A percentile compares a stretch with the other conserved stretches of the same genome.
phyloP scores from a whole-genome alignment of 2,329 filamentous ascomycete species.

The Xylaria sp. region DNA sequence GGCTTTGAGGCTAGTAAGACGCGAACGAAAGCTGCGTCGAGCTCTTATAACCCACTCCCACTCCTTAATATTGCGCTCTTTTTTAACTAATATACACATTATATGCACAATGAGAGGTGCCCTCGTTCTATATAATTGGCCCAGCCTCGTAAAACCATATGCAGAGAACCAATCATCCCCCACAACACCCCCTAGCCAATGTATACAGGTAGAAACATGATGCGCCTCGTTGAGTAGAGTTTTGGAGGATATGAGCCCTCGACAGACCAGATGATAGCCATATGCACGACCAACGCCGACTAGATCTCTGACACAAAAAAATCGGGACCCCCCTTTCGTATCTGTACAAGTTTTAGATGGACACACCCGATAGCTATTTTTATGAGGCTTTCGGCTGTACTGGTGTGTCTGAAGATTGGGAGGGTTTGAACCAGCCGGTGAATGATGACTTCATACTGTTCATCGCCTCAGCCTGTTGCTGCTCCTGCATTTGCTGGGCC shows the following conservation, averaged over 20 bases:
- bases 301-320: slow-evolving; percentile 14
- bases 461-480: slow-evolving; percentile 87
- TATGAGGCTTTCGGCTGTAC: slow-evolving; percentile 27
- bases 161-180: slow-evolving; percentile 17
- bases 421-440: slow-evolving; percentile 57
- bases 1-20: background rate
- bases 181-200: slow-evolving; percentile 14
- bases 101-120: slow-evolving; percentile 23
- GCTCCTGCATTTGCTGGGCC: slow-evolving; percentile 86
- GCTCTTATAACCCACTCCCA: background rate
- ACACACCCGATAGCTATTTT: slow-evolving; percentile 17
- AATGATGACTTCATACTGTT: slow-evolving; percentile 87
- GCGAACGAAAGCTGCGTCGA: background rate
- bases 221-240: slow-evolving; percentile 27
- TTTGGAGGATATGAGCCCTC: slow-evolving; percentile 6
- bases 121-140: slow-evolving; percentile 14
- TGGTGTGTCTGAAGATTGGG: slow-evolving; percentile 23
- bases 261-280: background rate
- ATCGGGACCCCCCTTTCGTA: background rate
- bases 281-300: slow-evolving; percentile 12
- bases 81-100: slow-evolving; percentile 38
- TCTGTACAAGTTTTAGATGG: slow-evolving; percentile 12
- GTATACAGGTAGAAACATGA: slow-evolving; percentile 10
- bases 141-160: slow-evolving; percentile 23
- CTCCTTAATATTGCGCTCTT: slow-evolving; percentile 22